Percentiles rank a stretch among this genome's conserved stretches.
phyloP scores from a whole-genome alignment of 257 asterid species.

The Solanum pennellii region DNA sequence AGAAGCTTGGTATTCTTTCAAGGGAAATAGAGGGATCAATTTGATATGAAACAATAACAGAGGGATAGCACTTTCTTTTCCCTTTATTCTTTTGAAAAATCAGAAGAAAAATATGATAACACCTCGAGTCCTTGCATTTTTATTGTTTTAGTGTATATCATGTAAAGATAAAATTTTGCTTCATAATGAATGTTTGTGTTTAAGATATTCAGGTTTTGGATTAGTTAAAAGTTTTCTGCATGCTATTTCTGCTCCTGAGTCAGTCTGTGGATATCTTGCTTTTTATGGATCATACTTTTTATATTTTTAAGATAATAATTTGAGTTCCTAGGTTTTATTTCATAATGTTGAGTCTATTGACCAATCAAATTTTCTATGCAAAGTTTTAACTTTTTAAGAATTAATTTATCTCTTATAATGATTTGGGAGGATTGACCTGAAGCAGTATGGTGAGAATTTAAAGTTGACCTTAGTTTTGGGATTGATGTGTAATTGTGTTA shows the following conservation, averaged over 20 bases:
- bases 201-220: not conserved
- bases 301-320: not conserved
- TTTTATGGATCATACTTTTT: not conserved
- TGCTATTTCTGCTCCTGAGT: not conserved
- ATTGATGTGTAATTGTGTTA: not conserved
- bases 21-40: not conserved
- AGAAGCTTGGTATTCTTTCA: not conserved
- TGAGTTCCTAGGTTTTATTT: not conserved
- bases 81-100: not conserved
- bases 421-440: not conserved
- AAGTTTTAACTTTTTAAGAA: not conserved
- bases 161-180: not conserved
- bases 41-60: not conserved
- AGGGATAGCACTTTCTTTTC: not conserved
- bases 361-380: not conserved
- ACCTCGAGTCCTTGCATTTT: not conserved
- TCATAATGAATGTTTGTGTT: not conserved
- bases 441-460: not conserved
- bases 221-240: not conserved
- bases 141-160: not conserved
- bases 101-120: not conserved
- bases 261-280: not conserved
- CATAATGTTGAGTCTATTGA: not conserved
- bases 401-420: not conserved
- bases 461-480: not conserved